Evolutionary conservation across 2,329 filamentous ascomycete species (phyloP).

Genomic region (Calonectria pseudoturangicola): DNA sequence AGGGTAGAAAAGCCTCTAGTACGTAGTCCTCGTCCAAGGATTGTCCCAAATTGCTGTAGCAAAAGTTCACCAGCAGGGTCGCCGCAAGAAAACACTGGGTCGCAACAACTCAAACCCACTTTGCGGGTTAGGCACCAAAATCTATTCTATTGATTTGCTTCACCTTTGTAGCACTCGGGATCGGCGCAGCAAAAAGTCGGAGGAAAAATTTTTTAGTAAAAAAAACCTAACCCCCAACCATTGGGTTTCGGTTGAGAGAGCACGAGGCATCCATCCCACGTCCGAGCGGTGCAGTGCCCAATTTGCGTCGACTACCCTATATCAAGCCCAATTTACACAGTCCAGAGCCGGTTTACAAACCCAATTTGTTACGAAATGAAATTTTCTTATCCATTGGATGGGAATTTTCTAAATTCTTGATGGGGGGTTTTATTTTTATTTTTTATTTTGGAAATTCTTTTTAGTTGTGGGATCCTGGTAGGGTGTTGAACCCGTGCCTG

Average conservation of each 20-base stretch:
- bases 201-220: neutral
- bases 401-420: too few relatives aligned
- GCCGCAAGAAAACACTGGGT: too few relatives aligned
- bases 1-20: too few relatives aligned
- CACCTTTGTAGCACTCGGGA: neutral
- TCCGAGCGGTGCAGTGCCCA: neutral
- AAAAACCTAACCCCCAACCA: neutral
- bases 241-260: too few relatives aligned
- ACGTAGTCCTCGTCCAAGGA: too few relatives aligned
- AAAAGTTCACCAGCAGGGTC: neutral
- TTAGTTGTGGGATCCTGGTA: constrained; percentile 16
- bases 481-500: constrained; percentile 21
- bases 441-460: neutral
- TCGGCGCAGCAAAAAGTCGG: neutral
- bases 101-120: neutral
- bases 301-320: neutral
- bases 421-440: neutral
- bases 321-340: neutral
- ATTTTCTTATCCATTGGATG: neutral
- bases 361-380: neutral
- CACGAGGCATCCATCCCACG: too few relatives aligned
- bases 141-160: neutral
- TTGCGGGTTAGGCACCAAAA: neutral
- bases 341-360: neutral
- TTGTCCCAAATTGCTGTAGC: too few relatives aligned